Evolutionary conservation across 345 rosid species (phyloP).

Genomic region (Eucalyptus viminalis): DNA sequence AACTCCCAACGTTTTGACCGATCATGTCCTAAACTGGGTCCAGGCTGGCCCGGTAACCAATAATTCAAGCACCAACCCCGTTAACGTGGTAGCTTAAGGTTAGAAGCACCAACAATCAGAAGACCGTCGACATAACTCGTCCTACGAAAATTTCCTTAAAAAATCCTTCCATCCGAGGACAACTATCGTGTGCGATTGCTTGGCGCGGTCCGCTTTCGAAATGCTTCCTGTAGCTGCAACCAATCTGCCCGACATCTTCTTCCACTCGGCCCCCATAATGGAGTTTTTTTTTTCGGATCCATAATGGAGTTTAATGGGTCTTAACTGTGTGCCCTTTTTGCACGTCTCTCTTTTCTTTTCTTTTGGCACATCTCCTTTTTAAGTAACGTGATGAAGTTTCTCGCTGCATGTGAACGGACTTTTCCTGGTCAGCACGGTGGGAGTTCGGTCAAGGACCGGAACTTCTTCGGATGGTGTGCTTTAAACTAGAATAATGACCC

Average conservation of each 20-base stretch:
- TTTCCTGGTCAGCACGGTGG: fast-evolving
- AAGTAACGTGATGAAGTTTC: not conserved
- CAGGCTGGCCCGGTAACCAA: not conserved
- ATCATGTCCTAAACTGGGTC: not conserved
- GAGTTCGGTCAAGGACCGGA: not conserved
- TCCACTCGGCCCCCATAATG: not conserved
- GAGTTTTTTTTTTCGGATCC: not conserved
- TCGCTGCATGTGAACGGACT: too few species aligned
- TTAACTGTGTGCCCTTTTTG: not conserved
- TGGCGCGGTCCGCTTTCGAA: too few species aligned
- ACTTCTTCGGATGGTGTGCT: not conserved
- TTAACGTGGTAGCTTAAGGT: not conserved
- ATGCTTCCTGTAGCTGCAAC: not conserved
- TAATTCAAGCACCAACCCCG: not conserved
- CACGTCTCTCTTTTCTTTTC: not conserved
- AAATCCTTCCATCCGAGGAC: too few species aligned
- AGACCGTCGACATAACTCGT: not conserved
- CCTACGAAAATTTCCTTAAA: not conserved
- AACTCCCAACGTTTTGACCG: not conserved
- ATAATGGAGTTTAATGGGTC: not conserved
- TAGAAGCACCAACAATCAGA: not conserved
- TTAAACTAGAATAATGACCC: not conserved
- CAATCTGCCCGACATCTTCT: not conserved
- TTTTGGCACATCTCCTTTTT: not conserved
- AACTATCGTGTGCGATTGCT: too few species aligned